phyloP scores from a whole-genome alignment of 2,329 filamentous ascomycete genomes.

The Aureobasidium sp. region DNA sequence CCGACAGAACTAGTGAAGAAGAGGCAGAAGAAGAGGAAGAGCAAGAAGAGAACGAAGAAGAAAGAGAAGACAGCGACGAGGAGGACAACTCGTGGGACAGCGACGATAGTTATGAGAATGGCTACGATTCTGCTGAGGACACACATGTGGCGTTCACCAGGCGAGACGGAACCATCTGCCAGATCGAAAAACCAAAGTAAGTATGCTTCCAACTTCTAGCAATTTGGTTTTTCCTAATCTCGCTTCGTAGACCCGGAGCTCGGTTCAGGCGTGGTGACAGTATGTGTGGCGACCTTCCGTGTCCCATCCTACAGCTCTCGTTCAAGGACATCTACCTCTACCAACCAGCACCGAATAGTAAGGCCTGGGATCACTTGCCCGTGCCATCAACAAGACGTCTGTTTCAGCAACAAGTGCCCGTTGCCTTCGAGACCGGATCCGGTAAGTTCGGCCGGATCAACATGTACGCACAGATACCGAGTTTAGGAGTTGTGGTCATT shows the following conservation, averaged over 20 bases:
- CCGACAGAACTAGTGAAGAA: neutral
- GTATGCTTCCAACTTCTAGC: constrained; percentile 19
- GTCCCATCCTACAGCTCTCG: constrained; percentile 35
- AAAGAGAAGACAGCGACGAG: constrained; percentile 8
- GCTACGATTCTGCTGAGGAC: neutral
- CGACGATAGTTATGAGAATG: neutral
- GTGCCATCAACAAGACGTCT: constrained; percentile 23
- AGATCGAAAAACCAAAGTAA: constrained; percentile 19
- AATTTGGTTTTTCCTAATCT: too few relatives aligned
- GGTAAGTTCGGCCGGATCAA: constrained; percentile 47
- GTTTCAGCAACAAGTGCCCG: constrained; percentile 31
- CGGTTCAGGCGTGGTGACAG: constrained; percentile 21
- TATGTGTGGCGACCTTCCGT: constrained; percentile 28
- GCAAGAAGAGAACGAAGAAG: neutral
- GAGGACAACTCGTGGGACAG: constrained; percentile 3
- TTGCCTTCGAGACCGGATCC: constrained; percentile 18
- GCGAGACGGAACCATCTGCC: constrained; percentile 22
- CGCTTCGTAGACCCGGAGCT: neutral
- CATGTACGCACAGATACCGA: constrained; percentile 58
- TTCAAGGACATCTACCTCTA: constrained; percentile 39
- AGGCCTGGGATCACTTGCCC: constrained; percentile 12
- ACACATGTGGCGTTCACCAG: constrained; percentile 5
- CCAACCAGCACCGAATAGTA: constrained; percentile 26
- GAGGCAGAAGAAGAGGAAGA: neutral
- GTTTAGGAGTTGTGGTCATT: constrained; percentile 61